Evolutionary conservation across 2,329 filamentous ascomycete species (phyloP).

Genomic region (Alternaria consortialis): DNA sequence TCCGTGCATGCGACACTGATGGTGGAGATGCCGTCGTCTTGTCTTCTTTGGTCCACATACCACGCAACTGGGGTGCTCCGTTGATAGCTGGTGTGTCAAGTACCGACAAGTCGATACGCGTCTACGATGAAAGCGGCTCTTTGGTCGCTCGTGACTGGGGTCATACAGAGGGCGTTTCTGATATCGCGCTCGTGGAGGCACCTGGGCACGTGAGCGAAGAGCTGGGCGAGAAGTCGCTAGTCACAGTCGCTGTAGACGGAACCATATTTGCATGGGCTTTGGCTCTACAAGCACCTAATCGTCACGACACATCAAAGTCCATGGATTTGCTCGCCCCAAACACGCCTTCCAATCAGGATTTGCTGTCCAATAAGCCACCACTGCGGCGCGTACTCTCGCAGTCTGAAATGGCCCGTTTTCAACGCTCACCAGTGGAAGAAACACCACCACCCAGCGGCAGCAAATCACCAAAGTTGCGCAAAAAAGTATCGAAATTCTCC

Average conservation of each 20-base stretch:
- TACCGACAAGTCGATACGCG: constrained; percentile 91
- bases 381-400: constrained; percentile 86
- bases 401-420: constrained; percentile 84
- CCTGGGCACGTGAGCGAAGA: constrained; percentile 57
- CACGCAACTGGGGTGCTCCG: constrained; percentile 66
- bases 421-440: constrained; percentile 57
- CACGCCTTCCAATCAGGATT: constrained; percentile 44
- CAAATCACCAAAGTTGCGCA: constrained; percentile 61
- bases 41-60: constrained; percentile 74
- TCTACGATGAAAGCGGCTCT: constrained; percentile 83
- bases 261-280: constrained; percentile 61
- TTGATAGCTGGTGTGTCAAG: constrained; percentile 89
- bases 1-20: constrained; percentile 84
- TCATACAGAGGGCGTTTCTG: constrained; percentile 92
- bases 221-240: constrained; percentile 57
- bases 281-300: constrained; percentile 38
- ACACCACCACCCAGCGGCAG: constrained; percentile 52
- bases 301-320: constrained; percentile 47
- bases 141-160: constrained; percentile 92
- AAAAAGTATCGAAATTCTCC: constrained; percentile 63
- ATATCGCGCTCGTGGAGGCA: constrained; percentile 68
- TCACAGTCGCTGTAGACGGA: constrained; percentile 61
- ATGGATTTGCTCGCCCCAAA: constrained; percentile 48
- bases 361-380: constrained; percentile 67
- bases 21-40: constrained; percentile 83